These are phyloP conservation scores for Casuarina glauca DNA, from an alignment of 306 rosid species.

Conservation along the genomic window DNA sequence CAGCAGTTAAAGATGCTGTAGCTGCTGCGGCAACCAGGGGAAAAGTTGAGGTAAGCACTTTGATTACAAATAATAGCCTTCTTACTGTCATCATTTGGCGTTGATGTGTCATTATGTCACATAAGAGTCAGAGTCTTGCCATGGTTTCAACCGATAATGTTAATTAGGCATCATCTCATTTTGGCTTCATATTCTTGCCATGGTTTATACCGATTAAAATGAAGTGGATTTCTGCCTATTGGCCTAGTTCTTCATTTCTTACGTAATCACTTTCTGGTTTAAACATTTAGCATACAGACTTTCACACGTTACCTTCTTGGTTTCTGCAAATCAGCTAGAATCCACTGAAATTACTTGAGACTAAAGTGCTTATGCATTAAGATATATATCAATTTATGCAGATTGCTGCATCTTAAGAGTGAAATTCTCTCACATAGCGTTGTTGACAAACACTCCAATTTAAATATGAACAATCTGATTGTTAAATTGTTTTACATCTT, in stretches of 20 bases:
- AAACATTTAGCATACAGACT: neutral
- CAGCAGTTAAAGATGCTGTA: constrained; percentile 51
- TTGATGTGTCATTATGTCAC: neutral
- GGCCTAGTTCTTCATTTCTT: neutral
- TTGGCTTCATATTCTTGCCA: neutral
- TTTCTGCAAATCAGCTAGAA: neutral
- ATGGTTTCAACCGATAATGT: neutral
- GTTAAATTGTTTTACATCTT: constrained; percentile 16
- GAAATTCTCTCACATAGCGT: constrained; percentile 1
- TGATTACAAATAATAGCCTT: neutral
- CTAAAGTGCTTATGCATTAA: neutral
- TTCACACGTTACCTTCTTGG: neutral
- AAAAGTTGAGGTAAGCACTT: constrained; percentile 66
- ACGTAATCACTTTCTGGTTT: neutral
- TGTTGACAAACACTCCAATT: constrained; percentile 11
- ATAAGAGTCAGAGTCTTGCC: neutral
- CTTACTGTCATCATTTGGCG: neutral
- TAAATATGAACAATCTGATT: constrained; percentile 11
- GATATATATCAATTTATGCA: neutral
- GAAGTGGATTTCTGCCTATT: neutral
- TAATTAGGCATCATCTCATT: no score
- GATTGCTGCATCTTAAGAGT: neutral
- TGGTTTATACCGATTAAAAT: neutral
- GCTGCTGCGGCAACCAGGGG: constrained; percentile 59
- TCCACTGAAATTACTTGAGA: neutral